Conservation (phyloP, 2,329 filamentous ascomycete genomes). For the Diaporthe sp. region DNA sequence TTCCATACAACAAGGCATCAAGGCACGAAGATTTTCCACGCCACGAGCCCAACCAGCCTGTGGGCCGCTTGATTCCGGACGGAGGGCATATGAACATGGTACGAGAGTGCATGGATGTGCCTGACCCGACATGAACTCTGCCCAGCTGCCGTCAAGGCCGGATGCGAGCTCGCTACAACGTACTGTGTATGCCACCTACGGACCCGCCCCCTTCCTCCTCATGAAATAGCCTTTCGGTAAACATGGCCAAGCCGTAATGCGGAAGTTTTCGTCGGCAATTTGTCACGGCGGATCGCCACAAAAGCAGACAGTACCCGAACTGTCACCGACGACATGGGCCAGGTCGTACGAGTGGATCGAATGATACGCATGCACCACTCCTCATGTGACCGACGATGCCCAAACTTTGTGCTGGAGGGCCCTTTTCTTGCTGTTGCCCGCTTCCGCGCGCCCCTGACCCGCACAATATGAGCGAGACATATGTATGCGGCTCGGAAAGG, state of each 20-base stretch:
- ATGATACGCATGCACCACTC: constrained; percentile 14
- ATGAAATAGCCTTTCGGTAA: constrained; percentile 7
- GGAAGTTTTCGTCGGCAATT: background rate
- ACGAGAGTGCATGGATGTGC: background rate
- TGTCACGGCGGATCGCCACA: constrained; percentile 2
- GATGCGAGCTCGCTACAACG: background rate
- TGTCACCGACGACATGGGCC: background rate
- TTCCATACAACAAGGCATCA: background rate
- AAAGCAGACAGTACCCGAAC: background rate
- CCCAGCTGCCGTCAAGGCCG: background rate
- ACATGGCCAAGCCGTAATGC: constrained; percentile 5
- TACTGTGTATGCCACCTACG: background rate
- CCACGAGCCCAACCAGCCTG: too few relatives aligned
- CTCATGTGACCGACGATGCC: constrained; percentile 27
- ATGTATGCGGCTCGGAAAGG: background rate
- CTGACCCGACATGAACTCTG: background rate
- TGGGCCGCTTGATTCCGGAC: background rate
- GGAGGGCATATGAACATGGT: background rate
- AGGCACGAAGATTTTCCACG: background rate
- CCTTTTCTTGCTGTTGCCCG: background rate
- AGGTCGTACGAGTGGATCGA: background rate
- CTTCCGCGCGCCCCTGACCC: constrained; percentile 7
- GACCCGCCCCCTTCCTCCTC: background rate
- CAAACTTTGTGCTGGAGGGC: background rate
- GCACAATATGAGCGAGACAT: background rate